A percentile compares a stretch with the other conserved stretches of the same genome.
These are phyloP conservation scores for Cercospora zeae-maydis DNA, from an alignment of 2,329 filamentous ascomycete genomes.

Conservation along the genomic window DNA sequence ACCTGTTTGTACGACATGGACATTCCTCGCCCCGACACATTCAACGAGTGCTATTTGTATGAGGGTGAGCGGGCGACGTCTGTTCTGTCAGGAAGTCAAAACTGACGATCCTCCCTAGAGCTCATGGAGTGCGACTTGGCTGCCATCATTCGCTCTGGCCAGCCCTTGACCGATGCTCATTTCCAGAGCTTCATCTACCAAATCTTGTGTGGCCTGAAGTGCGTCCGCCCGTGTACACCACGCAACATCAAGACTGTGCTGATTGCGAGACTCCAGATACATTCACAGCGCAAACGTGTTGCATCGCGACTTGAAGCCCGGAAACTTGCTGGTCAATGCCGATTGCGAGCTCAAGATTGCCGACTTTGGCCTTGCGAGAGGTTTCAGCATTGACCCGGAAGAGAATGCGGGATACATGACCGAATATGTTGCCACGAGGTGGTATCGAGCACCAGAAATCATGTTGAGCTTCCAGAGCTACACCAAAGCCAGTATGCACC, in stretches of 20 bases:
- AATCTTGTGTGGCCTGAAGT: slow-evolving; percentile 80
- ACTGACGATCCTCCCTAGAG: slow-evolving; percentile 53
- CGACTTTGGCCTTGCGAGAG: slow-evolving; percentile 93
- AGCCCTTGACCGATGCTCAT: slow-evolving; percentile 94
- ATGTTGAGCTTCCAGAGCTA: slow-evolving; percentile 99
- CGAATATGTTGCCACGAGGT: slow-evolving; percentile 96
- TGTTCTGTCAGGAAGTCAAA: neutral
- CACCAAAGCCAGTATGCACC: slow-evolving; percentile 93
- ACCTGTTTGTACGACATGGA: slow-evolving; percentile 99
- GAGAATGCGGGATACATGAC: slow-evolving; percentile 99
- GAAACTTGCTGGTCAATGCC: slow-evolving; percentile 95
- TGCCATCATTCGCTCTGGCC: slow-evolving; percentile 94
- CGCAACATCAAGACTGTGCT: neutral
- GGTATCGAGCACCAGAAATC: slow-evolving; percentile 98
- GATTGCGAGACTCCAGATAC: slow-evolving; percentile 49
- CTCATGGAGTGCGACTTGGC: slow-evolving; percentile 99
- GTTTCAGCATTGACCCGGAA: slow-evolving; percentile 94
- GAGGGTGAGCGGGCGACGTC: slow-evolving; percentile 63
- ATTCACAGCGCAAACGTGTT: slow-evolving; percentile 98
- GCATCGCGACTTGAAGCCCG: slow-evolving; percentile 94
- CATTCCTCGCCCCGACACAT: slow-evolving; percentile 93
- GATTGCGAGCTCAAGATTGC: slow-evolving; percentile 99
- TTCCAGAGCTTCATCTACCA: slow-evolving; percentile 99
- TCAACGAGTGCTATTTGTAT: slow-evolving; percentile 98
- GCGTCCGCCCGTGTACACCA: slow-evolving; percentile 76